Base-by-base conservation (phyloP, 1,284 basidiomycete species). In the Sporisorium scitamineum region DNA sequence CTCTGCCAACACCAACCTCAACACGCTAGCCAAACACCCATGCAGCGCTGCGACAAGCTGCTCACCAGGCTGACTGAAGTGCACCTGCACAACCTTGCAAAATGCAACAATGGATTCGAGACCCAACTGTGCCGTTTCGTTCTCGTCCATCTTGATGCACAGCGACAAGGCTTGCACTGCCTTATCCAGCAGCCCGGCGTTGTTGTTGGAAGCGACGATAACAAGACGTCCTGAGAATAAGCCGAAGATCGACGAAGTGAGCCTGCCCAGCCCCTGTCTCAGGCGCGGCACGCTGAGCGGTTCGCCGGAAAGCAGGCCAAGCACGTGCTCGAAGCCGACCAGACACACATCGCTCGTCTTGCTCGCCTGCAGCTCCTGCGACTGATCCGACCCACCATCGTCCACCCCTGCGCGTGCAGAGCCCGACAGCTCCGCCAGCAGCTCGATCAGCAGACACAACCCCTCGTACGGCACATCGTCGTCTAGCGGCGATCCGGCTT, bases 391-490 rank as follows among this genome's bases (percentile, higher is more conserved):
- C 0, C 72, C 67, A 3, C 61, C 67, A 41, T 73, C 73, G 44
- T 80, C 78, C 2, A 69, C 62, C 1, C 73, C 74, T 1, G 72
- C 69, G 1, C 65, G 45, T 9, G 67, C 60, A 18, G 67, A 66
- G 0, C 73, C 70, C 0, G 70, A 54, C 13, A 80, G 42, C 58
- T 78, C 79, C 13, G 24, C 42, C 2, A 81, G 57, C 18, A 72
- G 48, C 60, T 80, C 79, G 20, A 76, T 44, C 4, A 74, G 44
- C 32, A 80, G 44, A 42, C 70, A 70, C 16, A 80, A 39, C 0
- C 77, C 79, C 45, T 80, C 79, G 56, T 71, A 80, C 22, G 79
- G 79, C 29, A 62, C 60, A 22, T 80, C 77, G 29, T 80, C 79
- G 26, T 81, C 79, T 54, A 80, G 37, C 24, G 78, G 66, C 32